phyloP scores from a whole-genome alignment of 1,284 basidiomycete species.

The Albatrellus sp. region DNA sequence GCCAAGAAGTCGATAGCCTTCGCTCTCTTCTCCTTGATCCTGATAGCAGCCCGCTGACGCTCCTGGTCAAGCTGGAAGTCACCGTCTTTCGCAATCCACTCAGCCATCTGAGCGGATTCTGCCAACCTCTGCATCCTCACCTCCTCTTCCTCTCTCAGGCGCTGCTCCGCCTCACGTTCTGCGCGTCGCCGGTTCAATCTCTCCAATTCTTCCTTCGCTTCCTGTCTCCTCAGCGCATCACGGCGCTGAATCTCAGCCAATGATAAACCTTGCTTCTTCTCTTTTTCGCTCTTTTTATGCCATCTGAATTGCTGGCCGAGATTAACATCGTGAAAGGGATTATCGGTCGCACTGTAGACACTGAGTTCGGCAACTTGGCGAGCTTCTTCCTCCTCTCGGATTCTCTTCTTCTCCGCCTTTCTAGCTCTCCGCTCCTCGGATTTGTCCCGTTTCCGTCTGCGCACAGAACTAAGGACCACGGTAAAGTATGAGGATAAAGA shows the following conservation, averaged over 20 bases:
- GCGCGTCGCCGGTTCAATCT: conserved; percentile 82
- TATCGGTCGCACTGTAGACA: conserved; percentile 89
- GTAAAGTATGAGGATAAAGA: conserved; percentile 5
- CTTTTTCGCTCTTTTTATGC: conserved; percentile 98
- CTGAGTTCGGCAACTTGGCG: conserved; percentile 81
- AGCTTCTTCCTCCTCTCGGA: conserved; percentile 77
- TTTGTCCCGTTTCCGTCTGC: conserved; percentile 68
- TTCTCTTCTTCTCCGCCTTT: conserved; percentile 72
- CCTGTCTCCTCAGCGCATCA: conserved; percentile 74
- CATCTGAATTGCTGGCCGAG: conserved; percentile 92
- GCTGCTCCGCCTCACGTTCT: conserved; percentile 83
- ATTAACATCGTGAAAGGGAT: conserved; percentile 96
- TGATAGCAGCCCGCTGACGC: conserved; percentile 80
- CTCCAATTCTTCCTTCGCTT: conserved; percentile 93
- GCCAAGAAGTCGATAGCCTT: conserved; percentile 93
- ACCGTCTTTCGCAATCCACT: conserved; percentile 96
- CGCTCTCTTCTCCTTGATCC: conserved; percentile 90
- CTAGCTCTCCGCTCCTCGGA: conserved; percentile 66
- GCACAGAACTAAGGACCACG: background rate
- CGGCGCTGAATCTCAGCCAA: conserved; percentile 68
- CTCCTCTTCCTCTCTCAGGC: conserved; percentile 86
- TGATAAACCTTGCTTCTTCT: conserved; percentile 79
- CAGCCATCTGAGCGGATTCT: conserved; percentile 94
- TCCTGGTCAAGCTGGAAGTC: conserved; percentile 97
- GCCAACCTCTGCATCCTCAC: conserved; percentile 77